Evolutionary conservation across 306 rosid species (phyloP), one percentile per base, ranked within the genome.

Genomic region (Casuarina glauca): DNA sequence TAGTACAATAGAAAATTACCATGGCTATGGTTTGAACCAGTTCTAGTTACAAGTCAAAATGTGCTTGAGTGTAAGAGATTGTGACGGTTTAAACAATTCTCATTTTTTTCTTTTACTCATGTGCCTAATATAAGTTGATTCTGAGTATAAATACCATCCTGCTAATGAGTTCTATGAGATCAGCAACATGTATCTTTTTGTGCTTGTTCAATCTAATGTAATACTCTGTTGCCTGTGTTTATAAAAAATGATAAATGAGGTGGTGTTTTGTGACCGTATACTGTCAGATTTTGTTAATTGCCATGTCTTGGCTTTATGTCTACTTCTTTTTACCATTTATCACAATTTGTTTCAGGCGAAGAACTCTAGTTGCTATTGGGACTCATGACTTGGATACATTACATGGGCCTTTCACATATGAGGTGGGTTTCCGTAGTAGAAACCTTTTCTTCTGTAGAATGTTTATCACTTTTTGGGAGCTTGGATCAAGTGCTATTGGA

Each of bases 301-400:
- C 70, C 8, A 15, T 42, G 48, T 15, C 32, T 57, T 55, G 39
- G 12, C 20, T 16, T 55, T 44, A 6, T 15, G 32, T 19, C 9
- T 52, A 43, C 16, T 10, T 7, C 53, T 12, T 16, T 57, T 44
- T 57, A 41, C 35, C 32, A 36, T 58, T 48, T 68, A 8, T 19
- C 19, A 42, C 32, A 36, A 7, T 68, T 66, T 76, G 7, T 69
- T 80, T 67, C 78, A 94, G 98, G 85, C 88, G 93, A 82, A 89
- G 98, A 88, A 91, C 97, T 26, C 91, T 95, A 9, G 98, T 92
- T 79, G 98, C 98, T 63, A 95, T 95, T 74, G 98, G 98, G 67
- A 95, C 98, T 74, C 98, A 95, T 80, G 98, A 95, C 82, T 84
- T 95, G 86, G 98, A 95, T 76, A 91, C 80, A 67, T 80, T 95